Conservation (phyloP, 139 green algal species). For the Auxenochlorella protothecoides region DNA sequence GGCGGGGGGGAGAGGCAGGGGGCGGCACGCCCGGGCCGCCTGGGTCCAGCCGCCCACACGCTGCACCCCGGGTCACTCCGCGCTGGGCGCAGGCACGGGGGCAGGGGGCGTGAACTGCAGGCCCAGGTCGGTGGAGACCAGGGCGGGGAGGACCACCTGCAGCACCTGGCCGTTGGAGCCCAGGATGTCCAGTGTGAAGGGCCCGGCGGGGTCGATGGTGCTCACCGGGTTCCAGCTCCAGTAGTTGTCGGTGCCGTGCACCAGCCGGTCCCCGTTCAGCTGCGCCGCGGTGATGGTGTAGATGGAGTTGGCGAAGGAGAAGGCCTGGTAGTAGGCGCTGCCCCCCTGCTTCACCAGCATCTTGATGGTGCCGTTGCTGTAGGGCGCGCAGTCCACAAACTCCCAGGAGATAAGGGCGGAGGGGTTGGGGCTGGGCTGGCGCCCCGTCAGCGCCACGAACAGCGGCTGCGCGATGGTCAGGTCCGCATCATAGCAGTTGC, state of each 20-base stretch:
- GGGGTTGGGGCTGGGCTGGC: conserved; percentile 1
- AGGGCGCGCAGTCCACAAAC: conserved; percentile 14
- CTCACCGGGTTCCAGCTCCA: conserved; percentile 5
- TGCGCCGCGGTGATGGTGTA: conserved; percentile 12
- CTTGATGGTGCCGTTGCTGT: conserved; percentile 25
- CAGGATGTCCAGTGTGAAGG: conserved; percentile 18
- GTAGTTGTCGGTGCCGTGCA: conserved; percentile 6
- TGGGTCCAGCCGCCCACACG: too few species aligned
- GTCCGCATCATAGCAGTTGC: conserved; percentile 19
- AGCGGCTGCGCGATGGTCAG: conserved; percentile 3
- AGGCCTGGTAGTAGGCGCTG: conserved; percentile 25
- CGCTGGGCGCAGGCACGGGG: too few species aligned
- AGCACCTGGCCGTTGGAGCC: conserved; percentile 19
- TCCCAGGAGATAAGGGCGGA: conserved; percentile 10
- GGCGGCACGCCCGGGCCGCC: too few species aligned
- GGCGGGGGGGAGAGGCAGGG: too few species aligned
- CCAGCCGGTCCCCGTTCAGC: conserved; percentile 19
- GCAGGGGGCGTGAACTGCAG: not conserved
- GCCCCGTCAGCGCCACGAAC: conserved; percentile 16
- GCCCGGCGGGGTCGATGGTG: conserved; percentile 3
- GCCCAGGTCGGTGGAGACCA: not conserved
- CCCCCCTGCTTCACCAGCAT: conserved; percentile 26
- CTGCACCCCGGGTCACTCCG: too few species aligned
- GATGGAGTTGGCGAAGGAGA: conserved; percentile 23
- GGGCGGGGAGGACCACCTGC: conserved; percentile 2